A percentile compares a stretch with the other conserved stretches of the same genome.
These are phyloP conservation scores for Gossypium gossypioides DNA, from an alignment of 441 rosid species.

Conservation along the genomic window DNA sequence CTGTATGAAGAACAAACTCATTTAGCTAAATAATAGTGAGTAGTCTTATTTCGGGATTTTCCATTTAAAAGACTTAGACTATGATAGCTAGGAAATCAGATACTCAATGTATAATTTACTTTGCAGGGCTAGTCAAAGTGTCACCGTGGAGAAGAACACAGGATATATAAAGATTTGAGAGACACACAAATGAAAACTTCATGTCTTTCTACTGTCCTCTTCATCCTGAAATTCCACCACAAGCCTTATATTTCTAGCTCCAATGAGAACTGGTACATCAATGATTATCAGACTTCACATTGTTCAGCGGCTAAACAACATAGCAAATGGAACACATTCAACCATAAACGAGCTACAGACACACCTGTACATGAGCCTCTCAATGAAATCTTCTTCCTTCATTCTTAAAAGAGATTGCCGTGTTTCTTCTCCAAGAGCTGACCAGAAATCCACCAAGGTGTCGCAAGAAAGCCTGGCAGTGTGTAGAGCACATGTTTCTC, in stretches of 20 bases:
- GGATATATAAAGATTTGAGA: background rate
- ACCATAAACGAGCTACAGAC: slow-evolving; percentile 23
- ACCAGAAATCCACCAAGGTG: slow-evolving; percentile 89
- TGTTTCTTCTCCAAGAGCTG: slow-evolving; percentile 81
- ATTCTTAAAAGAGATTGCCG: slow-evolving; percentile 76
- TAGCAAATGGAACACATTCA: slow-evolving; percentile 15
- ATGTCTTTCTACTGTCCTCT: background rate
- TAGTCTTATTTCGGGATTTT: background rate
- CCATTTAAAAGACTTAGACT: background rate
- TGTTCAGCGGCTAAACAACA: slow-evolving; percentile 12
- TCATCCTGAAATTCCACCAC: slow-evolving; percentile 9
- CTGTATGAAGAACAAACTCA: background rate
- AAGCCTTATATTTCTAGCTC: slow-evolving; percentile 10
- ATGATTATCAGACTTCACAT: slow-evolving; percentile 11
- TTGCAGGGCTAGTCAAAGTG: background rate
- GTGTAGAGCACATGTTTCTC: slow-evolving; percentile 90
- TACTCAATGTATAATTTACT: slow-evolving; percentile 1
- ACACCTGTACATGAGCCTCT: slow-evolving; percentile 91
- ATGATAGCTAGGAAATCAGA: background rate
- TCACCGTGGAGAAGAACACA: slow-evolving; percentile 2
- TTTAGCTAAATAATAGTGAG: background rate
- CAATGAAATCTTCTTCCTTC: slow-evolving; percentile 98
- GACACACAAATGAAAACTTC: background rate
- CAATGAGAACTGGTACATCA: slow-evolving; percentile 13
- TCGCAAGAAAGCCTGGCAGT: slow-evolving; percentile 92